Conservation (phyloP, 73 alveolate genomes). For the Effrenium voratum region DNA sequence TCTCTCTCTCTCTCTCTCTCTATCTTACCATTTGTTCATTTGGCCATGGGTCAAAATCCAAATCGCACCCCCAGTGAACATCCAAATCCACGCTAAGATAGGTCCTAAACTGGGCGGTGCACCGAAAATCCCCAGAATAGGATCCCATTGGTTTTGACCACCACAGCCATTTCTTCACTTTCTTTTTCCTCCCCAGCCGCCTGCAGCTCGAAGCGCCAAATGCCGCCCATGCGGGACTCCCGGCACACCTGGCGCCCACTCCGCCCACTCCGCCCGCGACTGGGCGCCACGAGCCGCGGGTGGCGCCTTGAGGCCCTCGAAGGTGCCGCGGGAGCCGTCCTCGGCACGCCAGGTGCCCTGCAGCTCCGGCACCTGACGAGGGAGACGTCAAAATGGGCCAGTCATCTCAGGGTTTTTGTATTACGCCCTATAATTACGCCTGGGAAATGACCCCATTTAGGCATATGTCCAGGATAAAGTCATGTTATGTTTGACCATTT, state of each 20-base stretch:
- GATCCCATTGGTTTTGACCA: too few relatives aligned
- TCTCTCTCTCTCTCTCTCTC: too few relatives aligned
- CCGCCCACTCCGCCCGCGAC: not conserved
- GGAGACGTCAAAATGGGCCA: not conserved
- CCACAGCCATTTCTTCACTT: too few relatives aligned
- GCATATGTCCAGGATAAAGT: too few relatives aligned
- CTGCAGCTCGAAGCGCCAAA: constrained; percentile 88
- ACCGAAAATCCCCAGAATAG: not conserved
- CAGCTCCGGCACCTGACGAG: constrained; percentile 70
- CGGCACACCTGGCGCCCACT: constrained; percentile 68
- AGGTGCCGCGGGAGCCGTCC: constrained; percentile 87
- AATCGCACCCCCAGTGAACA: not conserved
- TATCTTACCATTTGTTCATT: too few relatives aligned
- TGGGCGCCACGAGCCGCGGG: not conserved
- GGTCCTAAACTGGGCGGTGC: not conserved
- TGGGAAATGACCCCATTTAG: not conserved
- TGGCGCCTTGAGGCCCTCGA: constrained; percentile 71
- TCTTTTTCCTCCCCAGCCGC: too few relatives aligned
- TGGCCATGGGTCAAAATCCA: not conserved
- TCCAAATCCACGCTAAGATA: not conserved
- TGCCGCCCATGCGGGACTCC: constrained; percentile 89
- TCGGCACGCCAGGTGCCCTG: constrained; percentile 94
- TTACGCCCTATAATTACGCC: not conserved
- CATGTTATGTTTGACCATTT: too few relatives aligned
- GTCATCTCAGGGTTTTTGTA: not conserved